A percentile compares a stretch with the other conserved stretches of the same genome.
These are phyloP conservation scores for Ophiostoma angusticollis DNA, from an alignment of 2,329 filamentous ascomycete species.

Conservation along the genomic window DNA sequence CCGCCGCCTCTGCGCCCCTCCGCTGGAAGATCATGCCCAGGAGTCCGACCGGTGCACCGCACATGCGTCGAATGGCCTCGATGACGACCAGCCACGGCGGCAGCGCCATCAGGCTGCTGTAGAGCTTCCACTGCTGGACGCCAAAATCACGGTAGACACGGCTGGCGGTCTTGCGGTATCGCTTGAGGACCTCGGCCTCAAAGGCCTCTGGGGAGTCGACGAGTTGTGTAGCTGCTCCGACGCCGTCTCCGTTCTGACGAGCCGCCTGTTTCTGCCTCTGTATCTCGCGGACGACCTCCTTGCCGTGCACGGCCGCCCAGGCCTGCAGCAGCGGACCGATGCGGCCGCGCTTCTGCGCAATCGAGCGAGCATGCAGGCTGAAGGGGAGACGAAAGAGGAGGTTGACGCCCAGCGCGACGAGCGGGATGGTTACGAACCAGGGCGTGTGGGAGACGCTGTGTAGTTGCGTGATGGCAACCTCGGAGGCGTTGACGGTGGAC, in stretches of 20 bases:
- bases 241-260: no score
- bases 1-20: constrained; percentile 2
- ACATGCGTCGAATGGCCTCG: constrained; percentile 37
- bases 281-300: constrained; percentile 14
- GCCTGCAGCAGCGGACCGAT: constrained; percentile 22
- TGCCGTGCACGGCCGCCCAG: constrained; percentile 21
- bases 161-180: constrained; percentile 14
- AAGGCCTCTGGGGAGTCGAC: not conserved
- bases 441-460: constrained; percentile 32
- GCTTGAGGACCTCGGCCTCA: constrained; percentile 17
- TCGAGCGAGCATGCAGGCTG: constrained; percentile 25
- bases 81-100: constrained; percentile 38
- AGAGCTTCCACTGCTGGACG: constrained; percentile 35
- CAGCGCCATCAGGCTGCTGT: constrained; percentile 26
- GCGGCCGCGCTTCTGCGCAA: constrained; percentile 19
- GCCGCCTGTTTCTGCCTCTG: constrained; percentile 7
- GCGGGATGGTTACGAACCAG: constrained; percentile 42
- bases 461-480: constrained; percentile 29
- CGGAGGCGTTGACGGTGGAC: constrained; percentile 25
- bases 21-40: constrained; percentile 21
- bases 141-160: constrained; percentile 23
- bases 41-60: constrained; percentile 26
- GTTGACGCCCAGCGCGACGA: constrained; percentile 29
- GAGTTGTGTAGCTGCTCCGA: not conserved
- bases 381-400: constrained; percentile 34